Evolutionary conservation across 2,329 filamentous ascomycete genomes (phyloP).

Genomic region (Pseudohalonectria lignicola): DNA sequence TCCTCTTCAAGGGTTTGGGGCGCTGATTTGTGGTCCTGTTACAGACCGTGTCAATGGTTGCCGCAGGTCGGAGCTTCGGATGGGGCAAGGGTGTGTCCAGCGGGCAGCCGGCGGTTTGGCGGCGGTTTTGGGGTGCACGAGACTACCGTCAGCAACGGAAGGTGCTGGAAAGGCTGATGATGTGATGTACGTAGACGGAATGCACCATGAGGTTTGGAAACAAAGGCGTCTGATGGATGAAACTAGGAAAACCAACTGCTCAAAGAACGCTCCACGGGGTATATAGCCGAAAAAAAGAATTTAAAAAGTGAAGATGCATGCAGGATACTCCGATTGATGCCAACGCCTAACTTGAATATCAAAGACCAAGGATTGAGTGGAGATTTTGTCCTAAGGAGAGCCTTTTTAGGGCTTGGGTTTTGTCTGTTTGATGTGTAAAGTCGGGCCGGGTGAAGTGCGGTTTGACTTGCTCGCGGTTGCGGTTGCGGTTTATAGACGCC

Average conservation of each 20-base stretch:
- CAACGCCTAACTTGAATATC: neutral
- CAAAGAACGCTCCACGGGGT: slow-evolving; percentile 9
- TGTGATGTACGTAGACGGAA: no score
- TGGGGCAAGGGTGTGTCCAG: neutral
- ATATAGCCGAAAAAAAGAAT: slow-evolving; percentile 8
- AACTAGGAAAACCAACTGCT: neutral
- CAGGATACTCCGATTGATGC: neutral
- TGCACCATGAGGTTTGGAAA: neutral
- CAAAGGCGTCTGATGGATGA: neutral
- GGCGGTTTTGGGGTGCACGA: neutral
- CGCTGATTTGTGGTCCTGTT: no score
- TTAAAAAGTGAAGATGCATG: neutral
- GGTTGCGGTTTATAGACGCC: slow-evolving; percentile 4
- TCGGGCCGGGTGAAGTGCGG: slow-evolving; percentile 1
- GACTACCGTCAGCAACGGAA: no score
- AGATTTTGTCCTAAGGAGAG: slow-evolving; percentile 10
- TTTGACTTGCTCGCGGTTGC: slow-evolving; percentile 3
- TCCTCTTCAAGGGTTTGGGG: neutral
- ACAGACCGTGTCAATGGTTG: no score
- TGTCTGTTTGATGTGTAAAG: slow-evolving; percentile 6
- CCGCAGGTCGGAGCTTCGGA: neutral
- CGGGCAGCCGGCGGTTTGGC: neutral
- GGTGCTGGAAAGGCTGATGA: no score
- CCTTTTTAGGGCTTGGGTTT: slow-evolving; percentile 2
- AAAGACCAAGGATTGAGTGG: slow-evolving; percentile 19